phyloP scores from a whole-genome alignment of 345 rosid species.

The Pistacia integerrima region DNA sequence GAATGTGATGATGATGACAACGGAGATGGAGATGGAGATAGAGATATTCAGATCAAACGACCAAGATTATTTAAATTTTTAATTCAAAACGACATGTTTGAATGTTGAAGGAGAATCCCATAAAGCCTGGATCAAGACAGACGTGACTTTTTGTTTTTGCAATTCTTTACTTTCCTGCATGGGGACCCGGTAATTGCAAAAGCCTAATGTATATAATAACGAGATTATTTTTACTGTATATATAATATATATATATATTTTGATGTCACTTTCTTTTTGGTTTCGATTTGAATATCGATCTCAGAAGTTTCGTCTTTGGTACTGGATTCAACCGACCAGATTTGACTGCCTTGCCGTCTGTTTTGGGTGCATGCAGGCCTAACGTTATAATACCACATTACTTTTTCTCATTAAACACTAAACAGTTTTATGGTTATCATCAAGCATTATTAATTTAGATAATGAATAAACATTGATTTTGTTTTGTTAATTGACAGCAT shows the following conservation, averaged over 20 bases:
- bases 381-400: neutral
- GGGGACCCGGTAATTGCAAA: constrained; percentile 23
- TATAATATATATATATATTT: neutral
- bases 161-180: constrained; percentile 13
- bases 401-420: neutral
- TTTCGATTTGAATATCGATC: neutral
- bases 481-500: too few relatives aligned
- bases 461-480: too few relatives aligned
- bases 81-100: constrained; percentile 15
- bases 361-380: neutral
- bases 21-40: too few relatives aligned
- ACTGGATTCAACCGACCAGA: constrained; percentile 1
- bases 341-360: neutral
- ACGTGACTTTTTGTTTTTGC: constrained; percentile 31
- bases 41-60: neutral
- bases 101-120: constrained; percentile 27
- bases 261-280: neutral
- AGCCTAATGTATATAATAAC: too few relatives aligned
- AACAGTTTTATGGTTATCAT: too few relatives aligned
- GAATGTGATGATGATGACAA: too few relatives aligned
- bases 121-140: constrained; percentile 31
- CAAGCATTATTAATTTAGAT: too few relatives aligned
- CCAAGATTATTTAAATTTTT: neutral
- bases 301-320: constrained; percentile 9
- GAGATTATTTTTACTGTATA: neutral